These are phyloP conservation scores for Begonia masoniana DNA, from an alignment of 306 rosid species.

Conservation along the genomic window DNA sequence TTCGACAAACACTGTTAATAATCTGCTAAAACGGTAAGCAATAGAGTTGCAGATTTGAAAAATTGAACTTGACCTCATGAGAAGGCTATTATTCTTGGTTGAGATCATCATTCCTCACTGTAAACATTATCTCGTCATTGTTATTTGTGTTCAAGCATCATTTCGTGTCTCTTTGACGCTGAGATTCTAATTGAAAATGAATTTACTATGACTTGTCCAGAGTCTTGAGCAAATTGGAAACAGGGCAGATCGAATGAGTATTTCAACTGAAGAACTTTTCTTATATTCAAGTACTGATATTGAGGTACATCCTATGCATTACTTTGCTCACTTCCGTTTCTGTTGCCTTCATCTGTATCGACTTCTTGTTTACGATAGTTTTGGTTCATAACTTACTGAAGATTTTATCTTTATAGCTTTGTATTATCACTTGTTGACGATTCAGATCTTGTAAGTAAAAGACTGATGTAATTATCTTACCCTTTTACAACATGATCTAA, in stretches of 20 bases:
- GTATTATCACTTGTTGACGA: neutral
- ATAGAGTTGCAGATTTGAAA: too few species aligned
- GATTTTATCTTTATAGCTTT: neutral
- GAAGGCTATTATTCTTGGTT: too few species aligned
- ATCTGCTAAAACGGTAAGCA: too few species aligned
- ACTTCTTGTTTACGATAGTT: constrained; percentile 5
- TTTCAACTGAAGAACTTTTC: constrained; percentile 51
- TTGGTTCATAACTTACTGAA: neutral
- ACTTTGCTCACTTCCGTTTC: constrained; percentile 2
- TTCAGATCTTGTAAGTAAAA: too few species aligned
- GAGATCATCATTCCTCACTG: too few species aligned
- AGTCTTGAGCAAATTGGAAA: constrained; percentile 80
- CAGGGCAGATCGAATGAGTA: constrained; percentile 79
- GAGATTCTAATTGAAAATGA: neutral
- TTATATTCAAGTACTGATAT: constrained; percentile 86
- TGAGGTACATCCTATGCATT: constrained; percentile 43
- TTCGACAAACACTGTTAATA: too few species aligned
- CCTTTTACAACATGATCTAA: too few species aligned
- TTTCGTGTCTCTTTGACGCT: constrained; percentile 1
- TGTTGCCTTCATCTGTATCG: constrained; percentile 2
- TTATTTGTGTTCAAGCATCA: neutral
- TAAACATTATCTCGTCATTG: too few species aligned
- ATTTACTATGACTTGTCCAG: constrained; percentile 31
- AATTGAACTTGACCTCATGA: too few species aligned
- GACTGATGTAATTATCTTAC: too few species aligned